Percentiles rank a stretch among this genome's conserved stretches.
Evolutionary conservation across 164 flowering plant species (phyloP).

Genomic region (Buxus sempervirens): DNA sequence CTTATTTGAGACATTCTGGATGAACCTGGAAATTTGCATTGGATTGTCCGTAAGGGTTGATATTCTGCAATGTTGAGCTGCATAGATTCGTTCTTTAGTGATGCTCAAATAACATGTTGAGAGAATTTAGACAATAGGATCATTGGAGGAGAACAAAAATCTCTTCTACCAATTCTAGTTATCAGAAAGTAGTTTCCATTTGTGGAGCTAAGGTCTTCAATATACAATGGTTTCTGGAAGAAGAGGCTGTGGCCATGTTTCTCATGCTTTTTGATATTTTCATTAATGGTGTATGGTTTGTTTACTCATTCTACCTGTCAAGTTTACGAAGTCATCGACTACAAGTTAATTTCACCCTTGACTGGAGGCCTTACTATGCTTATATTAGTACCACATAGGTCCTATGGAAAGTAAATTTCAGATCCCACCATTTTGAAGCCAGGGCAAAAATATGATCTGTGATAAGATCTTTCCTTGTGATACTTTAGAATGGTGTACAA

Average conservation of each 20-base stretch:
- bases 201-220: not conserved
- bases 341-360: not conserved
- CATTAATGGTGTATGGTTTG: not conserved
- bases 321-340: conserved; percentile 1
- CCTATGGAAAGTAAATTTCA: not conserved
- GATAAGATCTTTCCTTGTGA: too few relatives aligned
- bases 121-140: not conserved
- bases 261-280: not conserved
- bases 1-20: not conserved
- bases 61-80: not conserved
- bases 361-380: not conserved
- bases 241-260: not conserved
- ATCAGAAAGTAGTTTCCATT: not conserved
- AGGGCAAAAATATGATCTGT: not conserved
- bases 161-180: not conserved
- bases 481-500: not conserved
- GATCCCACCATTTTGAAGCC: not conserved
- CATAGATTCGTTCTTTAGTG: not conserved
- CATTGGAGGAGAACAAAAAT: not conserved
- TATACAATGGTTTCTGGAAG: not conserved
- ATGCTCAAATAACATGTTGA: not conserved
- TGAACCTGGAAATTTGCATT: not conserved
- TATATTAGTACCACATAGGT: not conserved
- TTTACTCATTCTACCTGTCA: not conserved
- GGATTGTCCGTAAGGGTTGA: not conserved